Percentiles rank a stretch among this genome's conserved stretches.
Conservation (phyloP, 2,329 filamentous ascomycete species). For the Xylariaceae sp. region DNA sequence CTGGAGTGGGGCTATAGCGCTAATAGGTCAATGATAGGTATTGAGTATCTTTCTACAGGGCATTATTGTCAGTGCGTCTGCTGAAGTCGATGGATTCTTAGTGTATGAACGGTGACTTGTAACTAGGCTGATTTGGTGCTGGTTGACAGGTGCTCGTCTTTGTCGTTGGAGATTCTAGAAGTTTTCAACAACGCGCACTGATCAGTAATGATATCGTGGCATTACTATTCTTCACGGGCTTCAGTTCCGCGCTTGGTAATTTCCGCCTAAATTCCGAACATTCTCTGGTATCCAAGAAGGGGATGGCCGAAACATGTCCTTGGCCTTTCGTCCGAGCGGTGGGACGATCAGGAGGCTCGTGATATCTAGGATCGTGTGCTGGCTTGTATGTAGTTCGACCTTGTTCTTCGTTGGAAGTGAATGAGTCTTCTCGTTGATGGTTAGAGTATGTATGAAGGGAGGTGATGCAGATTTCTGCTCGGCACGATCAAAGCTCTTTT, state of each 20-base stretch:
- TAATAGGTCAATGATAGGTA: no score
- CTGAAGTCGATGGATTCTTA: slow-evolving; percentile 3
- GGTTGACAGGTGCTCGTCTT: no score
- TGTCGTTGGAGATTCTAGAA: no score
- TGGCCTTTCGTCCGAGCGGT: slow-evolving; percentile 16
- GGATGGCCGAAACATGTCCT: slow-evolving; percentile 17
- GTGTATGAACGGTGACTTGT: slow-evolving; percentile 17
- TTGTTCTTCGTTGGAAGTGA: background rate
- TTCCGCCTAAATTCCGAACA: background rate
- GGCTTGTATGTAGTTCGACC: slow-evolving; percentile 1
- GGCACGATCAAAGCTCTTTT: no score
- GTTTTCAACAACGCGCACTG: no score
- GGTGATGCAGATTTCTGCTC: no score
- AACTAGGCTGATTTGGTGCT: slow-evolving; percentile 17
- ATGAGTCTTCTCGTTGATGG: background rate
- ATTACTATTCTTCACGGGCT: no score
- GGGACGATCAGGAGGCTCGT: slow-evolving; percentile 21
- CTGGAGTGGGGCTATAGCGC: slow-evolving; percentile 13
- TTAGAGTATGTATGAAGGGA: no score
- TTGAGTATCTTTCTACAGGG: slow-evolving; percentile 8
- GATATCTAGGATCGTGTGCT: slow-evolving; percentile 12
- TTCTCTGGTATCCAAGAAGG: background rate
- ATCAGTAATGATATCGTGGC: no score
- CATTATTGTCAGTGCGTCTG: slow-evolving; percentile 10
- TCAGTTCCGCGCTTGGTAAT: no score